Evolutionary conservation across 2,329 filamentous ascomycete species (phyloP).

Genomic region (Aureobasidium namibiae): DNA sequence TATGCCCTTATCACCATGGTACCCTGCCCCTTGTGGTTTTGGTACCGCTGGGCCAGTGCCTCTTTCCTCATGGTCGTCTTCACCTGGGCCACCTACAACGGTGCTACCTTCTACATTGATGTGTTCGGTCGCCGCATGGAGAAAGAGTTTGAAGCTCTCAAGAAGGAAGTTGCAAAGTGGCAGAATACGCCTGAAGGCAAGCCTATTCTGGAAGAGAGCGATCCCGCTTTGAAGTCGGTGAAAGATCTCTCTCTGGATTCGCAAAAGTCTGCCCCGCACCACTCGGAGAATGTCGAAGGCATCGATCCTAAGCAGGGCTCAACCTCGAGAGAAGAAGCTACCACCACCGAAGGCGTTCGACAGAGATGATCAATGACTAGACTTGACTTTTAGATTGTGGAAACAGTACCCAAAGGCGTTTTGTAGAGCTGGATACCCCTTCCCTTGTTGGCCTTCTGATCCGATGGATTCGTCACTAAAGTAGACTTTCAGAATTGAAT

Average conservation of each 20-base stretch:
- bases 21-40: conserved; percentile 92
- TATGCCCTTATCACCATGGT: conserved; percentile 92
- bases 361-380: background rate
- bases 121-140: conserved; percentile 96
- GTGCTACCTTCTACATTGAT: conserved; percentile 95
- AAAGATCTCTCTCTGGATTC: background rate
- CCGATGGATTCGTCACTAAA: background rate
- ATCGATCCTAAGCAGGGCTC: conserved; percentile 33
- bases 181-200: conserved; percentile 43
- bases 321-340: background rate
- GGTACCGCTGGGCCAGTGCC: conserved; percentile 71
- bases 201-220: conserved; percentile 5
- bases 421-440: background rate
- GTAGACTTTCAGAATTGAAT: no score
- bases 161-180: conserved; percentile 82
- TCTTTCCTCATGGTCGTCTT: conserved; percentile 76
- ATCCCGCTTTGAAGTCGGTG: conserved; percentile 10
- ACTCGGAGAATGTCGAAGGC: conserved; percentile 38
- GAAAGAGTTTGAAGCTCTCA: conserved; percentile 85
- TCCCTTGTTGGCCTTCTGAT: background rate
- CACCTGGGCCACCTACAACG: conserved; percentile 91
- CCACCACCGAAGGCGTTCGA: background rate
- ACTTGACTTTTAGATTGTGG: background rate
- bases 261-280: background rate
- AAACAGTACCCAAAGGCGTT: background rate